Conservation (phyloP, 495 filamentous ascomycete species). For the Penicillium pancosmium region DNA sequence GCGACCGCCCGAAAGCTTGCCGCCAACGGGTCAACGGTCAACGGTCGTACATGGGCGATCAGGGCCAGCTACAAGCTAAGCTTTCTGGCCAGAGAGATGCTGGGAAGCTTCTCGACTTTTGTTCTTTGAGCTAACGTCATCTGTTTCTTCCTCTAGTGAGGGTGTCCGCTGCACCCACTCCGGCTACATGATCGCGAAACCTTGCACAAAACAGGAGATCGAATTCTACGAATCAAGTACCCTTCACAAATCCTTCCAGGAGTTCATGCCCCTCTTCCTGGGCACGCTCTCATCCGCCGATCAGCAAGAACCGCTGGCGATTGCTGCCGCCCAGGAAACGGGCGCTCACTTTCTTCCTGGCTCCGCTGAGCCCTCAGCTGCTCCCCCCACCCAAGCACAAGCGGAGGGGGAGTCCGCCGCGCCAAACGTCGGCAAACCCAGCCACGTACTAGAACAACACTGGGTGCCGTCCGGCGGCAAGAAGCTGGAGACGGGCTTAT, state of each 20-base stretch:
- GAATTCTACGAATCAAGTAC: conserved; percentile 85
- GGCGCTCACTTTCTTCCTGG: conserved; percentile 43
- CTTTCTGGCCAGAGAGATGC: too few relatives aligned
- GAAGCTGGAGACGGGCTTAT: conserved; percentile 70
- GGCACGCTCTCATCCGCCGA: conserved; percentile 67
- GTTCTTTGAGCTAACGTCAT: conserved; percentile 8
- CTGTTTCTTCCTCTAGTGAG: conserved; percentile 59
- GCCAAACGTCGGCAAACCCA: conserved; percentile 9
- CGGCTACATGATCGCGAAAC: conserved; percentile 90
- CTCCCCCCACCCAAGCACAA: not conserved
- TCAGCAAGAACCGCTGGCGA: conserved; percentile 51
- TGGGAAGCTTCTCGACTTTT: too few relatives aligned
- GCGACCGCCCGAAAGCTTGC: conserved; percentile 8
- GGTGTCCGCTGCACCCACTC: conserved; percentile 86
- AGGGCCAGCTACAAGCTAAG: not conserved
- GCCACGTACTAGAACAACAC: conserved; percentile 25
- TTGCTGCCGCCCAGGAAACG: conserved; percentile 45
- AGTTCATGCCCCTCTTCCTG: conserved; percentile 82
- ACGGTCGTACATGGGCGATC: conserved; percentile 8
- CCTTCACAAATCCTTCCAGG: conserved; percentile 69
- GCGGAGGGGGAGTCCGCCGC: not conserved
- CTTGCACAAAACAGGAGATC: conserved; percentile 84
- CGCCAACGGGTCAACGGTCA: not conserved
- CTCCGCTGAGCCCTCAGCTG: conserved; percentile 10
- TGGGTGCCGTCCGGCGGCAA: conserved; percentile 55